phyloP scores from a whole-genome alignment of 2,329 filamentous ascomycete genomes.

The Calonectria hawksworthii region DNA sequence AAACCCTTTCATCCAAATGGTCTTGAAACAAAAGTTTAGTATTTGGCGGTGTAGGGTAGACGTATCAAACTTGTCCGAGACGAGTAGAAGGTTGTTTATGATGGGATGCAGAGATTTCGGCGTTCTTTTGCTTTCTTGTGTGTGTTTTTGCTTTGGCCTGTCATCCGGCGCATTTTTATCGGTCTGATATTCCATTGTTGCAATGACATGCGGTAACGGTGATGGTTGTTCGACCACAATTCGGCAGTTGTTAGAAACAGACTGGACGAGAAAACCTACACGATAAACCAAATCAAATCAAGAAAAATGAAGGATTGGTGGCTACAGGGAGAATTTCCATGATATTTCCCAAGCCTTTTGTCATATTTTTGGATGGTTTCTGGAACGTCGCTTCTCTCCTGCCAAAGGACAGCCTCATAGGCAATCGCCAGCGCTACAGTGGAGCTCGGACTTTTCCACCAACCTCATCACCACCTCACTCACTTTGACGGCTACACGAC shows the following conservation, averaged over 20 bases:
- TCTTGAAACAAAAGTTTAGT: neutral
- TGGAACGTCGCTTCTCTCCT: neutral
- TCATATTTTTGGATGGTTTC: neutral
- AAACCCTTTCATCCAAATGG: neutral
- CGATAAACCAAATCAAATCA: neutral
- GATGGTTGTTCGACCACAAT: neutral
- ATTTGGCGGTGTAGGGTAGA: neutral
- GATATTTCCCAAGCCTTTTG: neutral
- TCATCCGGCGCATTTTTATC: neutral
- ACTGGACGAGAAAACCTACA: neutral
- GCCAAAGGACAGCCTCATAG: neutral
- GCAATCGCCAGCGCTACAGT: slow-evolving; percentile 19
- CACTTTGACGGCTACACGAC: slow-evolving; percentile 8
- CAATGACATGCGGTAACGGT: neutral
- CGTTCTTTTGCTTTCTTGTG: neutral
- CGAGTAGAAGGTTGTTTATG: neutral
- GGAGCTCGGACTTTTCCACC: slow-evolving; percentile 36
- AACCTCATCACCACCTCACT: slow-evolving; percentile 25
- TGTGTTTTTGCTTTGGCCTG: neutral
- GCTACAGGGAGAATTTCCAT: too few relatives aligned
- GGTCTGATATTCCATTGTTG: neutral
- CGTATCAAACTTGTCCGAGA: neutral
- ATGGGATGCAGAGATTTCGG: neutral
- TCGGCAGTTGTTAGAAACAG: neutral
- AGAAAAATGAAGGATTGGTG: neutral